phyloP scores from a whole-genome alignment of 2,329 filamentous ascomycete species.

The Clonostachys chloroleuca region DNA sequence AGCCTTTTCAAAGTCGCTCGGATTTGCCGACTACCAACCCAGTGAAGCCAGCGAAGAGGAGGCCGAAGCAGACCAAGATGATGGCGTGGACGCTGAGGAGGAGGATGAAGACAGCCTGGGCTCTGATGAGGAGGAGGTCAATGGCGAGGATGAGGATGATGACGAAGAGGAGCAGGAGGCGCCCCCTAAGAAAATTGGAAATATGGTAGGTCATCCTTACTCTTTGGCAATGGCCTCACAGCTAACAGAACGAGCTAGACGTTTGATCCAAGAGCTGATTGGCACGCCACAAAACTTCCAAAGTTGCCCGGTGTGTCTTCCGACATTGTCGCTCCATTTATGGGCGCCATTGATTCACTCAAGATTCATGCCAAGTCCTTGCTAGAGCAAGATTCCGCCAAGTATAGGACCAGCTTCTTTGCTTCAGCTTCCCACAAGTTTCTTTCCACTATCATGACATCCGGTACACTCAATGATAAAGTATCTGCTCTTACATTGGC shows the following conservation, averaged over 20 bases:
- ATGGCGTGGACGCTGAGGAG: constrained; percentile 24
- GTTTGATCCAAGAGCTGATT: constrained; percentile 54
- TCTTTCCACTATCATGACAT: constrained; percentile 93
- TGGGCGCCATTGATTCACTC: constrained; percentile 40
- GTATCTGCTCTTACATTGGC: constrained; percentile 91
- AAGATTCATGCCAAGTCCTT: constrained; percentile 70
- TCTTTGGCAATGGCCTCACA: constrained; percentile 11
- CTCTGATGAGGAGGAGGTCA: constrained; percentile 3
- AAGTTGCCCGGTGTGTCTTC: constrained; percentile 35
- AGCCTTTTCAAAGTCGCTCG: constrained; percentile 31
- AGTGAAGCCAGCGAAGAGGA: constrained; percentile 30
- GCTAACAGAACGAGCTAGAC: constrained; percentile 35
- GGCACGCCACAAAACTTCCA: constrained; percentile 42
- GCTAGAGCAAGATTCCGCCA: constrained; percentile 71
- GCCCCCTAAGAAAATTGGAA: constrained; percentile 17
- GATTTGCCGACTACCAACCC: constrained; percentile 23
- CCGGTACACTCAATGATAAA: constrained; percentile 94
- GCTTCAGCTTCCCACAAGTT: constrained; percentile 91
- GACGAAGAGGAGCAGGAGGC: constrained; percentile 22
- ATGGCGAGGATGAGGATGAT: constrained; percentile 14
- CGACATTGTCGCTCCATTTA: constrained; percentile 38
- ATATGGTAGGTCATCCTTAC: constrained; percentile 22
- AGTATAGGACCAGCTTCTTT: constrained; percentile 69
- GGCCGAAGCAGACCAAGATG: constrained; percentile 20
- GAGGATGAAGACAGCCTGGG: constrained; percentile 16